Percentiles rank a stretch among this genome's conserved stretches.
Evolutionary conservation across 768 basidiomycete species (phyloP).

Genomic region (Tylopilus subfusipes): DNA sequence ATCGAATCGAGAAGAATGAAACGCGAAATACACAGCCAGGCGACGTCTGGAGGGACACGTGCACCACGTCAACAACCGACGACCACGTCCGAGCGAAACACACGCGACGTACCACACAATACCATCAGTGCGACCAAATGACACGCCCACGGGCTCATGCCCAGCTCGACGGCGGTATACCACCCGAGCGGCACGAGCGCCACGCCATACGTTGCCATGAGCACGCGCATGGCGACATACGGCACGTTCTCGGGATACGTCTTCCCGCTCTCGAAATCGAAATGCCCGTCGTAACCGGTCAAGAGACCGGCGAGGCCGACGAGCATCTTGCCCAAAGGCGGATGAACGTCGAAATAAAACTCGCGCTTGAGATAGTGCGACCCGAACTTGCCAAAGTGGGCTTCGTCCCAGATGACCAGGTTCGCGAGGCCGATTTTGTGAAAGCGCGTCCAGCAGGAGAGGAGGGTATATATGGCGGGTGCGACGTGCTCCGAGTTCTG

Average conservation of each 20-base stretch:
- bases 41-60: slow-evolving; percentile 63
- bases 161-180: slow-evolving; percentile 94
- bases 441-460: slow-evolving; percentile 93
- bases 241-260: slow-evolving; percentile 82
- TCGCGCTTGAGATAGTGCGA: slow-evolving; percentile 97
- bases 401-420: slow-evolving; percentile 97
- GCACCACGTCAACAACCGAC: background rate
- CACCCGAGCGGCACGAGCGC: slow-evolving; percentile 94
- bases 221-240: slow-evolving; percentile 91
- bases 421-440: slow-evolving; percentile 86
- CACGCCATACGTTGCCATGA: slow-evolving; percentile 92
- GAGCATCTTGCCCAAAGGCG: slow-evolving; percentile 98
- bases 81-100: background rate
- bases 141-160: slow-evolving; percentile 84
- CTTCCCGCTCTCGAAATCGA: slow-evolving; percentile 92
- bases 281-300: slow-evolving; percentile 86
- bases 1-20: slow-evolving; percentile 98
- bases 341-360: slow-evolving; percentile 99
- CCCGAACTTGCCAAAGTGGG: slow-evolving; percentile 99
- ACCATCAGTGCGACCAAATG: slow-evolving; percentile 96
- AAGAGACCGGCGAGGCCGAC: slow-evolving; percentile 91
- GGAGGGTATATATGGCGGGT: slow-evolving; percentile 83
- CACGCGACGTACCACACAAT: slow-evolving; percentile 63
- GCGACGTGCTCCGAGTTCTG: slow-evolving; percentile 80
- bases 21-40: slow-evolving; percentile 94